Base-by-base conservation (phyloP, 768 basidiomycete genomes). In the Termitomyces sp. region DNA sequence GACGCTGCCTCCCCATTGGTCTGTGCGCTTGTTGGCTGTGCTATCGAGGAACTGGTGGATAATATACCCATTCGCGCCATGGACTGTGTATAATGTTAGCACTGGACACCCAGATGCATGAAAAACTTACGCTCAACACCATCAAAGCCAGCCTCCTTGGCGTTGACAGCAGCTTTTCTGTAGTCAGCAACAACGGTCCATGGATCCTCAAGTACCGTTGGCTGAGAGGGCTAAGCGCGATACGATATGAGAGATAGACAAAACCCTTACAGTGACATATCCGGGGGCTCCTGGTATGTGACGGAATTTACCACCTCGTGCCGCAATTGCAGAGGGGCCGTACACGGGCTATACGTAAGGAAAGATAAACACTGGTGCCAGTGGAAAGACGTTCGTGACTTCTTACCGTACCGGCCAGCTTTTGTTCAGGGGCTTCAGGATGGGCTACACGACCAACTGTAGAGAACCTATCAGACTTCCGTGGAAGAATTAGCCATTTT, bases 1-100 rank as follows among this genome's bases (percentile, higher is more conserved):
- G 39, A 78, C 56, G 38, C 75, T 77, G 5, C 85, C 86, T 9
- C 85, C 85, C 72, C 80, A 88, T 50, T 75, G 63, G 67, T 84
- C 84, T 13, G 76, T 80, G 18, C 83, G 76, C 35, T 72, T 61
- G 66, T 85, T 84, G 18, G 76, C 64, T 2, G 64, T 71, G 45
- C 62, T 66, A 54, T 83, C 78, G 16, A 81, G 64, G 71, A 84
- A 83, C 56, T 84, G 80, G 53, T 76, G 67, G 32, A 76, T 50
- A 11, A 80, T 64, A 54, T 77, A 78, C 0, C 78, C 78, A 50
- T 71, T 72, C 10, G 76, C 76, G 15, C 72, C 71, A 46, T 75
- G 74, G 60, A 83, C 66, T 78, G 35, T 1, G 46, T 9, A 20
- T 20, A 51, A 7, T 50, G n/a, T 16, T 18, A 23, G 9, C 20